These are phyloP conservation scores for Handroanthus guayacan DNA, from an alignment of 257 asterid genomes.

Conservation along the genomic window DNA sequence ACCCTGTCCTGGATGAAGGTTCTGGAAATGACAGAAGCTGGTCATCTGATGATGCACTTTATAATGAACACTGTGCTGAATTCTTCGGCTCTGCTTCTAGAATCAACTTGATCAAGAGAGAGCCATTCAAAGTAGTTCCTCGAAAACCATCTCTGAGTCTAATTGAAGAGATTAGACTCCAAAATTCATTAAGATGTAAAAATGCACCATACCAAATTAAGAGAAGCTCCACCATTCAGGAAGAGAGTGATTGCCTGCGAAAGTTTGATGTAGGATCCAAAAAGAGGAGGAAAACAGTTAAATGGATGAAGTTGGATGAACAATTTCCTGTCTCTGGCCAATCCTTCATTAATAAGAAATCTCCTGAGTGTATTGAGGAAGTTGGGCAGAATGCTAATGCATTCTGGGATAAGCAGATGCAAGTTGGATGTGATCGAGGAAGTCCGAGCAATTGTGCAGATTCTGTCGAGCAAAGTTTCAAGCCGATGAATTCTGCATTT, in stretches of 20 bases:
- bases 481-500: conserved; percentile 39
- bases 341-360: conserved; percentile 33
- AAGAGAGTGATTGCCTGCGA: conserved; percentile 37
- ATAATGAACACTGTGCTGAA: conserved; percentile 49
- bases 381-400: conserved; percentile 37
- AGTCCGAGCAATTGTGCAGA: conserved; percentile 41
- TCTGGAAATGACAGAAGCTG: conserved; percentile 57
- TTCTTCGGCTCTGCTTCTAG: conserved; percentile 44
- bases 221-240: conserved; percentile 47
- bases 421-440: conserved; percentile 37
- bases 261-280: conserved; percentile 42
- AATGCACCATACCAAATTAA: conserved; percentile 34
- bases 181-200: conserved; percentile 40
- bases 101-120: conserved; percentile 41
- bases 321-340: conserved; percentile 41
- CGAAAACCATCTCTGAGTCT: conserved; percentile 45
- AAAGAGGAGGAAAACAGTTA: conserved; percentile 45
- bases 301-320: conserved; percentile 53
- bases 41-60: conserved; percentile 57
- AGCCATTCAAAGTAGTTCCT: conserved; percentile 41
- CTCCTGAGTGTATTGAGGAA: conserved; percentile 39
- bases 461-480: conserved; percentile 39
- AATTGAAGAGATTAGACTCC: conserved; percentile 52
- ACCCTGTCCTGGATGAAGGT: conserved; percentile 55
- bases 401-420: conserved; percentile 36